Base-by-base conservation (phyloP, 352 stramenopile species). In the Pythium phragmitis region DNA sequence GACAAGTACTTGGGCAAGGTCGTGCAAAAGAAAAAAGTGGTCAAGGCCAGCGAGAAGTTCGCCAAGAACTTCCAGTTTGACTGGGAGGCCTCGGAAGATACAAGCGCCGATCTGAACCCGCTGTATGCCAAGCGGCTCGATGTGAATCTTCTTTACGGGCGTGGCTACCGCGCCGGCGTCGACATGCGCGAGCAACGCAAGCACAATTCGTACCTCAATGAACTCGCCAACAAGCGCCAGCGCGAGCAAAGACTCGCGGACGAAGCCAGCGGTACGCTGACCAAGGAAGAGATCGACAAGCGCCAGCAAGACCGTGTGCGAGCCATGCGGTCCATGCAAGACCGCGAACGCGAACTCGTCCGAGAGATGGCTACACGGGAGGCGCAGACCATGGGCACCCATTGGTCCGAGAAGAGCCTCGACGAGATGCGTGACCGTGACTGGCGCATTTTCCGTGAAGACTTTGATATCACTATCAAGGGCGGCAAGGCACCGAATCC, bases 381-480 rank as follows among this genome's bases (percentile, higher is more conserved):
- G 54, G 84, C 83, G 2, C 75, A 92, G 62, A 84, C 81, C 2
- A 91, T 86, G 72, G 84, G 84, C 34, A 84, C 74, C 26, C 94
- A 98, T 69, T 98, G 97, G 87, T 96, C 82, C 17, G 96, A 98
- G 55, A 99, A 99, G 79, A 68, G 79, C 42, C 71, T 99, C 28
- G 73, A 74, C 21, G 88, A 97, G 9, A 99, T 99, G 97, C 98
- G 92, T 34, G 75, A 93, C 43, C 90, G 98, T 19, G 98, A 99
- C 85, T 99, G 98, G 98, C 87, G 97, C 62, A 99, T 99, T 68
- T 98, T 99, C 71, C 88, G 97, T 23, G 98, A 99, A 75, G 98
- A 99, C 75, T 99, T 98, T 71, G 96, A 99, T 69, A 99, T 99
- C 69, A 90, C 91, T 4, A 89, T 99, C 26, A 89, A 91, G 33